phyloP scores from a whole-genome alignment of 2,329 filamentous ascomycete species.

The Sarocladium brachiariae region DNA sequence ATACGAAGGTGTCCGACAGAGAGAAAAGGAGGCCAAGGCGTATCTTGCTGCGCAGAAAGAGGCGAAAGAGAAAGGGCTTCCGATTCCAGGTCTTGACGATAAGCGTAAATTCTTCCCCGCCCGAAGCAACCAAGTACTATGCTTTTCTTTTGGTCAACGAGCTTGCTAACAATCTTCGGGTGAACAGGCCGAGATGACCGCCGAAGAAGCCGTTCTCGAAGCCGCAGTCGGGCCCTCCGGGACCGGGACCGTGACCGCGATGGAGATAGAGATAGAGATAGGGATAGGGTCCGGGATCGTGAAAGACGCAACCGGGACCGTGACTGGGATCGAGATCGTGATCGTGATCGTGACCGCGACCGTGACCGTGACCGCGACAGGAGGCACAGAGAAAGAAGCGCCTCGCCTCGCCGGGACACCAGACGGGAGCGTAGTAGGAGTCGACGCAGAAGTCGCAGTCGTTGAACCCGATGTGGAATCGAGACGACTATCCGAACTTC shows the following conservation, averaged over 20 bases:
- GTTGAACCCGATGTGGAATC: too few relatives aligned
- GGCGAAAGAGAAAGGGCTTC: constrained; percentile 51
- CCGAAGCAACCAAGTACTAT: too few relatives aligned
- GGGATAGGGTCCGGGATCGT: constrained; percentile 37
- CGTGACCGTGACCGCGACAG: constrained; percentile 21
- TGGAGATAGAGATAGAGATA: constrained; percentile 20
- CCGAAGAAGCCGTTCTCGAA: constrained; percentile 28
- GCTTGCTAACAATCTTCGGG: too few relatives aligned
- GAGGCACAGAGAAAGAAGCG: constrained; percentile 23
- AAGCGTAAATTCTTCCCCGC: constrained; percentile 21
- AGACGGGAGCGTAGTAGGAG: constrained; percentile 30
- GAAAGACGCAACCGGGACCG: constrained; percentile 31
- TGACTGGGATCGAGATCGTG: constrained; percentile 22
- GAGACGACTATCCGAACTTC: too few relatives aligned
- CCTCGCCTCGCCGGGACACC: constrained; percentile 28
- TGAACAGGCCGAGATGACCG: constrained; percentile 7
- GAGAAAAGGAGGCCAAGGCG: constrained; percentile 57
- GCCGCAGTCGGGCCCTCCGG: constrained; percentile 23
- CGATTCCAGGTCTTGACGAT: constrained; percentile 52
- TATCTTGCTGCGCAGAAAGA: constrained; percentile 57
- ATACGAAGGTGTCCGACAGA: constrained; percentile 53
- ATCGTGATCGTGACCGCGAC: constrained; percentile 23
- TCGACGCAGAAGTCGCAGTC: constrained; percentile 34
- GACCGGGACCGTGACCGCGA: constrained; percentile 29
- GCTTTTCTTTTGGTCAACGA: too few relatives aligned